These are phyloP conservation scores for Pythium graminicola DNA, from an alignment of 352 stramenopile species.

Conservation along the genomic window DNA sequence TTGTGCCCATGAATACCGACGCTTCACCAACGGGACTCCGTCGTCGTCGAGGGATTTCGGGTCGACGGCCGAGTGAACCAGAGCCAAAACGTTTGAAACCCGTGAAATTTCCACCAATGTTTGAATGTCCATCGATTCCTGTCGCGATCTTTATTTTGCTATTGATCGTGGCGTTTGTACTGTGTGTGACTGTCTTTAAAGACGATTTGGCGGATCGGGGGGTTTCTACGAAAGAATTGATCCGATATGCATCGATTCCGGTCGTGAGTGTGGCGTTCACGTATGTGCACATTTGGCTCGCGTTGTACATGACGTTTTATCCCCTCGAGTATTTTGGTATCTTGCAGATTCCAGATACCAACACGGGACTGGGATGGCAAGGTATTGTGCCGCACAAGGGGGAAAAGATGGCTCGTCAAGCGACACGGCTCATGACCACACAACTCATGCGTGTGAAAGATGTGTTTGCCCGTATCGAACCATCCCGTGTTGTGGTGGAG, in stretches of 20 bases:
- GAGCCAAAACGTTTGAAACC: conserved; percentile 29
- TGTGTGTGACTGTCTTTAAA: conserved; percentile 77
- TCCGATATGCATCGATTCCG: conserved; percentile 81
- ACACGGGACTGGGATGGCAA: conserved; percentile 95
- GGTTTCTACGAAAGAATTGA: conserved; percentile 54
- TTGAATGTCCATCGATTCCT: conserved; percentile 64
- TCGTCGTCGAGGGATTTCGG: conserved; percentile 1
- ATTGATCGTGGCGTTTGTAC: conserved; percentile 41
- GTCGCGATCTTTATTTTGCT: conserved; percentile 43
- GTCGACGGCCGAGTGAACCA: neutral
- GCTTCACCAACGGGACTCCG: conserved; percentile 9
- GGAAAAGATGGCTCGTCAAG: conserved; percentile 95
- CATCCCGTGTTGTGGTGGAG: conserved; percentile 84
- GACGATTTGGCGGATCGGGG: conserved; percentile 39
- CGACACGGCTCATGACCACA: conserved; percentile 90
- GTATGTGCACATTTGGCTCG: conserved; percentile 94
- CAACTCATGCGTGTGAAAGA: conserved; percentile 92
- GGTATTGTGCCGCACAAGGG: conserved; percentile 96
- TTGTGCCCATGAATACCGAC: conserved; percentile 40
- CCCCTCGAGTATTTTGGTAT: conserved; percentile 91
- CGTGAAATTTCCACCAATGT: conserved; percentile 77
- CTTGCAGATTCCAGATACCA: conserved; percentile 77
- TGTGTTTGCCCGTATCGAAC: conserved; percentile 90
- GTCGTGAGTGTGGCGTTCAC: conserved; percentile 88
- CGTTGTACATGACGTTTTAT: conserved; percentile 98